A percentile compares a stretch with the other conserved stretches of the same genome.
phyloP scores from a whole-genome alignment of 495 filamentous ascomycete genomes.

The Lasiosphaeria ovina region DNA sequence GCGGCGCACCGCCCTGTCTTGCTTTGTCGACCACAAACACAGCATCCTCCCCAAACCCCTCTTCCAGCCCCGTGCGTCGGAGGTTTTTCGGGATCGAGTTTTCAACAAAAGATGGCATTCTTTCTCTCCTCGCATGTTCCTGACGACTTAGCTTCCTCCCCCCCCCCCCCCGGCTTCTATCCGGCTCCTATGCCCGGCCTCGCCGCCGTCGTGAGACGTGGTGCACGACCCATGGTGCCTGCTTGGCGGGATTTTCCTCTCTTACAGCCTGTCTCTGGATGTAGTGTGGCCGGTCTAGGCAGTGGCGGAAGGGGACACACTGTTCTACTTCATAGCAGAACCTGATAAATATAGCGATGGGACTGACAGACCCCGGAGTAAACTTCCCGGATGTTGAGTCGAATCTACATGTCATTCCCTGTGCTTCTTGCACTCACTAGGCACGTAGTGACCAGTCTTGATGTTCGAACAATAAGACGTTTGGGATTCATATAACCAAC shows the following conservation, averaged over 20 bases:
- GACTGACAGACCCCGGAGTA: no score
- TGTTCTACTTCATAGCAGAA: no score
- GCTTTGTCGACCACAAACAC: background rate
- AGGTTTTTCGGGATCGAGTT: background rate
- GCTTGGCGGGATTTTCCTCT: background rate
- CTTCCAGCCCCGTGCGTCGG: background rate
- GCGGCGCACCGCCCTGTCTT: background rate
- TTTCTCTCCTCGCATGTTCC: background rate
- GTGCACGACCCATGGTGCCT: background rate
- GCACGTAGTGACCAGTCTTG: no score
- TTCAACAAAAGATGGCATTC: background rate
- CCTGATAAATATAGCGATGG: no score
- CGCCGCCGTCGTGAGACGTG: background rate
- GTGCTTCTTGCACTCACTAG: no score
- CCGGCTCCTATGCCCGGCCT: background rate
- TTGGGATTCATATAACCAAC: no score
- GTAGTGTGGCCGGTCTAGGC: no score
- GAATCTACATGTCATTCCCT: no score
- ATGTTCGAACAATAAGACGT: no score
- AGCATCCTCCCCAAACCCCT: background rate
- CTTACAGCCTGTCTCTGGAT: no score
- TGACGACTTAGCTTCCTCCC: background rate
- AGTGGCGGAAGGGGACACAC: no score
- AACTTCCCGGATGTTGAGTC: no score
- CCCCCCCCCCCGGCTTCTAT: background rate